phyloP scores from a whole-genome alignment of 83 land plant species.

The Diphasiastrum complanatum region DNA sequence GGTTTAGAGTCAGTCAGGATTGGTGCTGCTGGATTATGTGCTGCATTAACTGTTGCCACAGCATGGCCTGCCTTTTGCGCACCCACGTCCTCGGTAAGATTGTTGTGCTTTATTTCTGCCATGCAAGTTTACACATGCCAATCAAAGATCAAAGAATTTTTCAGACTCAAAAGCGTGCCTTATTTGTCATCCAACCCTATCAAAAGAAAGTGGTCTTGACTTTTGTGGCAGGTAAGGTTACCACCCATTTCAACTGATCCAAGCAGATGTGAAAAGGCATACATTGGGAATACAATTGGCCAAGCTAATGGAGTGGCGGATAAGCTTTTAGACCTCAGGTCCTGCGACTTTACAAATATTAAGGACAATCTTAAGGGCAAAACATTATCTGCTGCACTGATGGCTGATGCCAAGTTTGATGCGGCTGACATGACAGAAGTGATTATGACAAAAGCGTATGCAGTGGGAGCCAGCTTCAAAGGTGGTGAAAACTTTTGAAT shows the following conservation, averaged over 20 bases:
- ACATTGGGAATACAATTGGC: slow-evolving; percentile 94
- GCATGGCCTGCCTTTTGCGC: too few species aligned
- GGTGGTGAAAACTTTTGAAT: slow-evolving; percentile 39
- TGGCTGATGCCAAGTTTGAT: slow-evolving; percentile 98
- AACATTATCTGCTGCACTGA: slow-evolving; percentile 85
- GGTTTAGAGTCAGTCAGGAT: too few species aligned
- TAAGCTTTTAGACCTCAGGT: slow-evolving; percentile 85
- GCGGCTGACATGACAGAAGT: slow-evolving; percentile 97
- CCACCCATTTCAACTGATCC: slow-evolving; percentile 96
- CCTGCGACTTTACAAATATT: slow-evolving; percentile 85
- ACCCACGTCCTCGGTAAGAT: too few species aligned
- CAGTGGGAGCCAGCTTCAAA: slow-evolving; percentile 96
- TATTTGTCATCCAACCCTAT: too few species aligned
- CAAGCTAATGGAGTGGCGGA: slow-evolving; percentile 99
- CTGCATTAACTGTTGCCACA: too few species aligned
- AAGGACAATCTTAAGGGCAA: slow-evolving; percentile 81
- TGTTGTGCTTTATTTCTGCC: too few species aligned
- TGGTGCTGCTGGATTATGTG: too few species aligned
- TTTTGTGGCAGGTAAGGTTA: too few species aligned
- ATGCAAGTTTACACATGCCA: too few species aligned
- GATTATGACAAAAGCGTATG: slow-evolving; percentile 97
- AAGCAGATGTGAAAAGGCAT: slow-evolving; percentile 76
- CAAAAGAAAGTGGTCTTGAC: too few species aligned
- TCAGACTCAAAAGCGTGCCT: too few species aligned
- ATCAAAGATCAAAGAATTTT: too few species aligned